These are phyloP conservation scores for Cercophora samala DNA, from an alignment of 495 filamentous ascomycete species.

Conservation along the genomic window DNA sequence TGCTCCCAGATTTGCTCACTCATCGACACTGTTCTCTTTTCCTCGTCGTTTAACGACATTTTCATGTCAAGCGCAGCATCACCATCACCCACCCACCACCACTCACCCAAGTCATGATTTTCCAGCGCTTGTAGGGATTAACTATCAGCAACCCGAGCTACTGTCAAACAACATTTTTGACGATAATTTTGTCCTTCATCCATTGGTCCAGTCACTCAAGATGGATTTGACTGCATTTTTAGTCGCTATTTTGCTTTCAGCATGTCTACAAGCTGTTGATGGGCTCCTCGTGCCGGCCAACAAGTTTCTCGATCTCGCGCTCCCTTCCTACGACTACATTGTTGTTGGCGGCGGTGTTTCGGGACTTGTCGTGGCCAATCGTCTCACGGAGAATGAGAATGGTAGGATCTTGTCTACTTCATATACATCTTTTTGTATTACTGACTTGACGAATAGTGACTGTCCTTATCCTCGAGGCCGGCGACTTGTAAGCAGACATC, in stretches of 20 bases:
- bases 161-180: neutral
- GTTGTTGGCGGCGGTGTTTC: constrained; percentile 55
- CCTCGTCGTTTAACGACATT: neutral
- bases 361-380: constrained; percentile 48
- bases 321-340: constrained; percentile 43
- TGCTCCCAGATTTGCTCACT: neutral
- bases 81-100: neutral
- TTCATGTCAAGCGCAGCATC: neutral
- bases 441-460: constrained; percentile 31
- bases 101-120: neutral
- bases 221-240: constrained; percentile 38
- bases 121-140: neutral
- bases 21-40: neutral
- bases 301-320: constrained; percentile 13
- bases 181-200: neutral
- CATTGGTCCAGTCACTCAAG: neutral
- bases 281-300: constrained; percentile 13
- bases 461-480: constrained; percentile 43
- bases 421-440: neutral
- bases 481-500: constrained; percentile 22
- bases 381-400: constrained; percentile 33
- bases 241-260: constrained; percentile 57
- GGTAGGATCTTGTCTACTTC: constrained; percentile 12
- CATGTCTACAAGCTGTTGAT: constrained; percentile 36
- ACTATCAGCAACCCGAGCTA: neutral